A percentile compares a stretch with the other conserved stretches of the same genome.
phyloP scores from a whole-genome alignment of 2,329 filamentous ascomycete species.

The Colletotrichum filicis region DNA sequence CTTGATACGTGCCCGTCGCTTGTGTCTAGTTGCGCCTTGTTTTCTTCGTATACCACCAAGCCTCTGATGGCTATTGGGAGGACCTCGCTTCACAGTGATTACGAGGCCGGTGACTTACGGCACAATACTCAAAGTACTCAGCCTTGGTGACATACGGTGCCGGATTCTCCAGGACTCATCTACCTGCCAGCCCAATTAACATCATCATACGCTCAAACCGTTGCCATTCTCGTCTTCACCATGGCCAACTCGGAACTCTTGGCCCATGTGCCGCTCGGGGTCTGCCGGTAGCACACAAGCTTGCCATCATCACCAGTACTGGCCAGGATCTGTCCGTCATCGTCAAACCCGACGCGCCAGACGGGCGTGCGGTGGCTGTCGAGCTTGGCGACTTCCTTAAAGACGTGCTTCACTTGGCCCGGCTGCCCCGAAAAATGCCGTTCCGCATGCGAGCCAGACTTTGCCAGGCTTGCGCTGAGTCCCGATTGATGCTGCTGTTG shows the following conservation, averaged over 20 bases:
- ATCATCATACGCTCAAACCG: constrained; percentile 43
- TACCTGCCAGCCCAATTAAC: not conserved
- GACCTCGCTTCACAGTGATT: not conserved
- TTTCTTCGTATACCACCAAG: not conserved
- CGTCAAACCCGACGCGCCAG: constrained; percentile 79
- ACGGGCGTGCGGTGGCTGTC: constrained; percentile 76
- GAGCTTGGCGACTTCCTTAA: constrained; percentile 73
- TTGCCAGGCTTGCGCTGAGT: constrained; percentile 64
- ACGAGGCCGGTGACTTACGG: not conserved
- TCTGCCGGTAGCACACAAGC: constrained; percentile 70
- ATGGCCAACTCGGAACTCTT: constrained; percentile 70
- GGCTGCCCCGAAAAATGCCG: constrained; percentile 67
- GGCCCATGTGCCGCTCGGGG: constrained; percentile 66
- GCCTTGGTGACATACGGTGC: not conserved
- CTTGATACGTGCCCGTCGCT: not conserved
- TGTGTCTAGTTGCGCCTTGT: not conserved
- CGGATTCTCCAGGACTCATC: too few relatives aligned
- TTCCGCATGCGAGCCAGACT: constrained; percentile 58
- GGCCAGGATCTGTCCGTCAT: constrained; percentile 77
- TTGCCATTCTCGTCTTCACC: constrained; percentile 65
- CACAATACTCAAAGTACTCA: not conserved
- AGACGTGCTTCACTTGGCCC: constrained; percentile 73
- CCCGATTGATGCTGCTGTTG: constrained; percentile 56
- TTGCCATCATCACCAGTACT: constrained; percentile 82
- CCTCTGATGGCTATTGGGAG: not conserved